phyloP scores from a whole-genome alignment of 176 grass and related monocot species.

The Metroxylon sagu region DNA sequence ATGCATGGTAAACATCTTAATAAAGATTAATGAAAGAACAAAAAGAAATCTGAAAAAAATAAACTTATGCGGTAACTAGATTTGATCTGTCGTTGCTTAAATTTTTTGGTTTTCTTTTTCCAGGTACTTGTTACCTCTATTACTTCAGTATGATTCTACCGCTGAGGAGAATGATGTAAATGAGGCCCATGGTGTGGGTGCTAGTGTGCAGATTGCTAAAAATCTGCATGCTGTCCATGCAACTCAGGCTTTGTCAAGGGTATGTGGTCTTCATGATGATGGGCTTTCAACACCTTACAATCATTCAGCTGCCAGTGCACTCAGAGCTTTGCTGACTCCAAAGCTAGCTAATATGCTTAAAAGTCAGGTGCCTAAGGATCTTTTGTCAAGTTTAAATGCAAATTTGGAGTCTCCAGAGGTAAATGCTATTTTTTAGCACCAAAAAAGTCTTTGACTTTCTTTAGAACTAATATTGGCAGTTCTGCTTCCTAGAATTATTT shows the following conservation, averaged over 20 bases:
- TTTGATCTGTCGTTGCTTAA: conserved; percentile 11
- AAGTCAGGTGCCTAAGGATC: conserved; percentile 51
- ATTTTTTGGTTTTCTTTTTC: conserved; percentile 17
- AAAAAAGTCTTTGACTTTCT: no score
- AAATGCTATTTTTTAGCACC: not conserved
- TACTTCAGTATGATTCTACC: conserved; percentile 96
- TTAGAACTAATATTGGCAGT: no score
- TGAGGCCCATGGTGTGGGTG: conserved; percentile 82
- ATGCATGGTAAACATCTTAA: not conserved
- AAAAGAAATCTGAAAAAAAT: no score
- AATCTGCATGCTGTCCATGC: conserved; percentile 75
- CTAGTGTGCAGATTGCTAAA: conserved; percentile 97
- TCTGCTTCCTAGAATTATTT: no score
- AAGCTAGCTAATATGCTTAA: conserved; percentile 85
- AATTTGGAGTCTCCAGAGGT: conserved; percentile 98
- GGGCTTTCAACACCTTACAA: conserved; percentile 54
- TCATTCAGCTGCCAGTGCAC: conserved; percentile 48
- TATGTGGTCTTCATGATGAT: conserved; percentile 58
- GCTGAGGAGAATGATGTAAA: conserved; percentile 76
- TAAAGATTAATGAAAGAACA: no score
- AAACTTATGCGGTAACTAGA: not conserved
- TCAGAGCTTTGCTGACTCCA: conserved; percentile 88
- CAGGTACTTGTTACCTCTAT: conserved; percentile 84
- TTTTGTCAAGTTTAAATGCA: conserved; percentile 80
- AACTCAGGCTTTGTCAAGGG: conserved; percentile 66